phyloP scores from a whole-genome alignment of 495 filamentous ascomycete species.

The Podospora sp. region DNA sequence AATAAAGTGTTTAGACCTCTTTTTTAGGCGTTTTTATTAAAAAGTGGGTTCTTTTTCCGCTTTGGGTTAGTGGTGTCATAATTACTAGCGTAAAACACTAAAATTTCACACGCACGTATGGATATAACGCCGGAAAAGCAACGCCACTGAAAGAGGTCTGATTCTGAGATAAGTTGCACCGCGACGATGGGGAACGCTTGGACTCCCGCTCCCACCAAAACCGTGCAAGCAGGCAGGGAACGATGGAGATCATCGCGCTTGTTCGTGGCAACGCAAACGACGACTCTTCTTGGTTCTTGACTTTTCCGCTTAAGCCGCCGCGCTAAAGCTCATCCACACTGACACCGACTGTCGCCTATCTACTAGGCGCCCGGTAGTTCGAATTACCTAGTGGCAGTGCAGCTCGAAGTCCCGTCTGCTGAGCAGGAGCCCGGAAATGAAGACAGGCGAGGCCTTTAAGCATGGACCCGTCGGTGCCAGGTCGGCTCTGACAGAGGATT shows the following conservation, averaged over 20 bases:
- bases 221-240: constrained; percentile 12
- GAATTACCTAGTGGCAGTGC: not conserved
- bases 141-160: too few relatives aligned
- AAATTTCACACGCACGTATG: too few relatives aligned
- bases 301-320: constrained; percentile 3
- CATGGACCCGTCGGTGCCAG: not conserved
- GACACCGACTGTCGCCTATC: not conserved
- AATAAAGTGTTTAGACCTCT: too few relatives aligned
- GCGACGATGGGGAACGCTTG: not conserved
- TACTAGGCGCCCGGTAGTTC: not conserved
- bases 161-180: too few relatives aligned
- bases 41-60: too few relatives aligned
- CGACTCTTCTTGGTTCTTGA: not conserved
- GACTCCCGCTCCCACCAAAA: not conserved
- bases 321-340: not conserved
- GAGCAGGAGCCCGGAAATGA: not conserved
- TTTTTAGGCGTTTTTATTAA: too few relatives aligned
- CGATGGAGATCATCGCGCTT: constrained; percentile 1
- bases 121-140: too few relatives aligned
- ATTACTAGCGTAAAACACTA: too few relatives aligned
- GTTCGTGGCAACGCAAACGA: not conserved
- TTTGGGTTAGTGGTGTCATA: too few relatives aligned
- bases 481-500: constrained; percentile 21
- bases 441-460: constrained; percentile 1
- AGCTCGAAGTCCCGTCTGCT: not conserved